A percentile compares a stretch with the other conserved stretches of the same genome.
These are phyloP conservation scores for Neurospora terricola DNA, from an alignment of 495 filamentous ascomycete genomes.

Conservation along the genomic window DNA sequence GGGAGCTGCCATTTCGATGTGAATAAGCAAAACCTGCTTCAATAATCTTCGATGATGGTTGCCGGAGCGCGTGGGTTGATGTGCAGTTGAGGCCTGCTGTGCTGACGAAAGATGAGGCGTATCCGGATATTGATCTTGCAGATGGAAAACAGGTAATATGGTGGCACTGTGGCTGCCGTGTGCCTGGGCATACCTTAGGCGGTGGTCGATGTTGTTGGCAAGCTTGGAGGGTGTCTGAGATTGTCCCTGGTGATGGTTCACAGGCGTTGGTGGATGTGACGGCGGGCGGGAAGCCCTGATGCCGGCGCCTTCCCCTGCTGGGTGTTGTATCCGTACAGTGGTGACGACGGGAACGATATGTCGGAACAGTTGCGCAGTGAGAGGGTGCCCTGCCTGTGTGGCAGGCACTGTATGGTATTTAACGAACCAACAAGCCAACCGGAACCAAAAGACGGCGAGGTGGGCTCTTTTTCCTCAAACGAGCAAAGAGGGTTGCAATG, in stretches of 20 bases:
- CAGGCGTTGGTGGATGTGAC: background rate
- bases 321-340: background rate
- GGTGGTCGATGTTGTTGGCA: background rate
- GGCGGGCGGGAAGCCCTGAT: background rate
- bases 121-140: background rate
- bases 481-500: background rate
- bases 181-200: background rate
- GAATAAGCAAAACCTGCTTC: background rate
- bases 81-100: background rate
- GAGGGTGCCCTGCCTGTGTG: background rate
- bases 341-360: background rate
- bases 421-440: background rate
- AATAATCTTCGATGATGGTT: background rate
- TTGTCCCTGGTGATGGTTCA: background rate
- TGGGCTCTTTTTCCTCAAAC: no score
- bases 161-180: background rate
- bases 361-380: background rate
- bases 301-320: background rate
- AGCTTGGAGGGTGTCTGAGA: background rate
- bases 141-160: background rate
- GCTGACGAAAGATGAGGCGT: background rate
- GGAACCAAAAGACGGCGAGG: no score
- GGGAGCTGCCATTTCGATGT: background rate
- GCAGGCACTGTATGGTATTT: background rate
- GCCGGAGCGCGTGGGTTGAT: background rate